Conservation (phyloP, 495 filamentous ascomycete genomes). For the Friedmanniomyces simplex region DNA sequence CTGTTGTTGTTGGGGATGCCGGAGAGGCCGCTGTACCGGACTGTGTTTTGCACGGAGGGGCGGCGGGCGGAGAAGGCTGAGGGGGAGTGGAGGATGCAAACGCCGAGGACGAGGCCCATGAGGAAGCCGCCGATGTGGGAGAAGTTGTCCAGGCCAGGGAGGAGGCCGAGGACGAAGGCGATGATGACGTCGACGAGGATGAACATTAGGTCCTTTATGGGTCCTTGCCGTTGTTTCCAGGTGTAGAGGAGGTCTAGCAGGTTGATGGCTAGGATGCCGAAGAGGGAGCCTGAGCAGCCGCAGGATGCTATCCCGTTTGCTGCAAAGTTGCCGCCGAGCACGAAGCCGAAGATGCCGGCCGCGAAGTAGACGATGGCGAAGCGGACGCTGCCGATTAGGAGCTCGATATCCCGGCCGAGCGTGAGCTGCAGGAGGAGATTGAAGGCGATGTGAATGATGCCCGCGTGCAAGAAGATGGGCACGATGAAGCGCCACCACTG, state of each 20-base stretch:
- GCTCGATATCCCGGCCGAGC: slow-evolving; percentile 83
- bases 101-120: slow-evolving; percentile 78
- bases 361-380: slow-evolving; percentile 82
- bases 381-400: slow-evolving; percentile 70
- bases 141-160: slow-evolving; percentile 94
- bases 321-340: slow-evolving; percentile 89
- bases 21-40: neutral
- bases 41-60: slow-evolving; percentile 43
- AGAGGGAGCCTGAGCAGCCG: slow-evolving; percentile 80
- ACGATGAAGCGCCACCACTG: slow-evolving; percentile 96
- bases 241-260: slow-evolving; percentile 87
- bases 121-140: slow-evolving; percentile 92
- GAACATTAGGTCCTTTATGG: slow-evolving; percentile 70
- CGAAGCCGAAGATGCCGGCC: slow-evolving; percentile 91
- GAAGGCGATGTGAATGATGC: slow-evolving; percentile 87
- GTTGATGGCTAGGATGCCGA: slow-evolving; percentile 79
- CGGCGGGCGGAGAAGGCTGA: slow-evolving; percentile 52
- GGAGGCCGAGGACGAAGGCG: slow-evolving; percentile 82
- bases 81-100: slow-evolving; percentile 81
- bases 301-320: slow-evolving; percentile 67
- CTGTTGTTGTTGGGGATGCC: neutral
- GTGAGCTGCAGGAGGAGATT: slow-evolving; percentile 85
- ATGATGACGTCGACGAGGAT: slow-evolving; percentile 76
- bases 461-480: slow-evolving; percentile 91
- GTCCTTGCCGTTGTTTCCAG: slow-evolving; percentile 65